Base-by-base conservation (phyloP, 1,284 basidiomycete species). In the Moesziomyces parantarcticus region DNA sequence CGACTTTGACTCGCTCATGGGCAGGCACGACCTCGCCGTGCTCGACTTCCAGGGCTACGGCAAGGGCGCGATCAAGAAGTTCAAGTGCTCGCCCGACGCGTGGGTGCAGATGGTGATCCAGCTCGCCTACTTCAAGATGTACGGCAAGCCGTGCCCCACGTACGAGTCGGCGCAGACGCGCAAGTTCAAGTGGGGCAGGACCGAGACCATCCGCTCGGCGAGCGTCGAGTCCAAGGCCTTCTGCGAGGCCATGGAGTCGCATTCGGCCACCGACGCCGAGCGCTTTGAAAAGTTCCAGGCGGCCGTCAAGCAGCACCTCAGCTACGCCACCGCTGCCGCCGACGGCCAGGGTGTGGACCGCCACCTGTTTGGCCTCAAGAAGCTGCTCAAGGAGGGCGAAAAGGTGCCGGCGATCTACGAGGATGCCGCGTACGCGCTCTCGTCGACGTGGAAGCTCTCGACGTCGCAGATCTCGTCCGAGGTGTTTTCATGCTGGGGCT, bases 91-190 rank as follows among this genome's bases (percentile, higher is more conserved):
- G 2, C 96, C 97, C 0, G 96, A 99, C 83, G 91, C 91, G 18
- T 96, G 94, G 90, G 93, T 89, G 11, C 96, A 99, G 86, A 88
- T 98, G 71, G 90, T 94, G 75, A 97, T 97, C 87, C 96, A 98
- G 85, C 89, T 98, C 45, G 96, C 95, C 21, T 97, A 92, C 87
- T 90, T 91, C 85, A 88, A 92, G 9, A 89, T 97, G 88, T 89
- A 88, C 79, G 88, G 88, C 23, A 88, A 92, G 22, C 90, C 92
- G 6, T 90, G 94, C 42, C 91, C 88, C 4, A 92, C 92, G 54
- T 99, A 98, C 86, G 96, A 98, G 87, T 92, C 91, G 68, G 91
- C 91, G 16, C 95, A 98, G 86, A 99, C 96, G 58, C 88, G 96
- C 44, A 94, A 94, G 85, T 99, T 90, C 87, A 90, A 93, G 84